Evolutionary conservation across 2,329 filamentous ascomycete genomes (phyloP), one percentile per base, ranked within the genome.

Genomic region (Emmonsiellopsis sp.): DNA sequence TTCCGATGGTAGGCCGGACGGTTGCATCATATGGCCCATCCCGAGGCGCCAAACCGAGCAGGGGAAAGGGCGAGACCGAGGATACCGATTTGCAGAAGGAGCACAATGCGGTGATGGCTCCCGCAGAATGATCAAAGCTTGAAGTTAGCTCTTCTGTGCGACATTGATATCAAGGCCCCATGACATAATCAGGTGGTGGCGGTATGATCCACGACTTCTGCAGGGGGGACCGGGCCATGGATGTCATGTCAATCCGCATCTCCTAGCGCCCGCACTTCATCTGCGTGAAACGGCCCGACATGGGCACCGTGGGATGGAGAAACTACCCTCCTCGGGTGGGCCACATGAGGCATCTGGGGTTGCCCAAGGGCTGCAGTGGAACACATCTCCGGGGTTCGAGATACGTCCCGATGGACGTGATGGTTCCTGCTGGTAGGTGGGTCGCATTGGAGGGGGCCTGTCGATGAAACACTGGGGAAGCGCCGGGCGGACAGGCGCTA

Each of bases 101-200:
- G 3, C 20, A 5, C 20, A 26, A 26, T 26, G 20, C 20, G 20
- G 20, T 26, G 20, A 26, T 26, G 20, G 3, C 35, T 45, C 10
- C 20, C n/a, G n/a, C 15, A 10, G 10, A 31, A 13, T 10, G 31
- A 47, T 9, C 13, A 15, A 26, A 26, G 20, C 20, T 26, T 47
- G 9, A 47, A 10, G 44, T 15, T 35, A 15, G 20, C 31, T 47
- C 30, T 10, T 47, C 31, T 16, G 44, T 47, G 31, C 5, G 7
- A 16, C 6, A 34, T 47, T 30, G 46, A n/a, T 38, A 35, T 30
- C 15, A 3, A n/a, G 13, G 34, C 5, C 45, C 34, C 46, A 48
- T 48, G 46, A 48, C 46, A 48, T 38, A 48, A 48, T 48, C 46
- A 48, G 32, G 15, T 30, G 46, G 46, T 35, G 32, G 15, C 16